phyloP scores from a whole-genome alignment of 805 yeast species.

The Kodamaea fukazawae region DNA sequence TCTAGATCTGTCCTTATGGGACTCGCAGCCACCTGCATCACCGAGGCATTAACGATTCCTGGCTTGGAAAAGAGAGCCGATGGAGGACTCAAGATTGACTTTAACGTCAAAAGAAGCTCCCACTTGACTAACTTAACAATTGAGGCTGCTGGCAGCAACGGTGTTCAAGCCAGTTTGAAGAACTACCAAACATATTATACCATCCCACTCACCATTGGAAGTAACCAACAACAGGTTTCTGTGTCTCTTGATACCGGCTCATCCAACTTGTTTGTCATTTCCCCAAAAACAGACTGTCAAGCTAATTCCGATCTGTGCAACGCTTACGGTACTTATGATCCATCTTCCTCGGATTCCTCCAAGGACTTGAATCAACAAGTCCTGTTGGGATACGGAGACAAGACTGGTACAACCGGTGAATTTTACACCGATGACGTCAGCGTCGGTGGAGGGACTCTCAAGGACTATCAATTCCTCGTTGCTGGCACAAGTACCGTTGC shows the following conservation, averaged over 20 bases:
- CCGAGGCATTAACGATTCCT: too few species aligned
- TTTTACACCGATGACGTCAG: conserved; percentile 5
- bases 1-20: too few species aligned
- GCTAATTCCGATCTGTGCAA: conserved; percentile 1
- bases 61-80: conserved; percentile 3
- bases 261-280: conserved; percentile 10
- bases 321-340: conserved; percentile 11
- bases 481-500: conserved; percentile 24
- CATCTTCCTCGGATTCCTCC: conserved; percentile 10
- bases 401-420: conserved; percentile 1
- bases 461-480: conserved; percentile 8
- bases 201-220: conserved; percentile 11
- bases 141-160: neutral
- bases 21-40: too few species aligned
- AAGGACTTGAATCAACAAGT: conserved; percentile 1
- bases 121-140: neutral
- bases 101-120: conserved; percentile 3
- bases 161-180: conserved; percentile 3
- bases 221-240: conserved; percentile 11
- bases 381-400: conserved; percentile 2
- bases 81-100: conserved; percentile 10
- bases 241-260: conserved; percentile 17
- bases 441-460: conserved; percentile 6
- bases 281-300: neutral
- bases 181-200: conserved; percentile 10